These are phyloP conservation scores for Nicotiana sylvestris DNA, from an alignment of 257 asterid species.

Conservation along the genomic window DNA sequence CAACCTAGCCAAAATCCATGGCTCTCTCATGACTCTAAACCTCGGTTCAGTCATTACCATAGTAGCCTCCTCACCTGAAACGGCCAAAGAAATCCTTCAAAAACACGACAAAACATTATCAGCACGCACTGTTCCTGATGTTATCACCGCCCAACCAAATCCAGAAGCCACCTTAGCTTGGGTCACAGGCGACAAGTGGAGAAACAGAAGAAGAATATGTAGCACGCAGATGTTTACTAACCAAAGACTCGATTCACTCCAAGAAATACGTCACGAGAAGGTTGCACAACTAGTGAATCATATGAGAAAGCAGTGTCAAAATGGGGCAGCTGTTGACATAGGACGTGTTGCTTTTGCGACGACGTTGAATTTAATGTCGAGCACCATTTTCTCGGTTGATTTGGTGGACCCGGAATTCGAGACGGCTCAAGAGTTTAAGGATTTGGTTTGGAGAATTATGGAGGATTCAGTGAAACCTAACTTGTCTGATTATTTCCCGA, in stretches of 20 bases:
- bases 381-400: conserved; percentile 28
- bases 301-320: conserved; percentile 10
- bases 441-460: conserved; percentile 24
- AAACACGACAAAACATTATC: conserved; percentile 28
- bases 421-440: conserved; percentile 27
- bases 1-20: conserved; percentile 24
- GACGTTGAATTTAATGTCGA: conserved; percentile 33
- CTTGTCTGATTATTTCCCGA: conserved; percentile 29
- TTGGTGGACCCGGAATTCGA: conserved; percentile 17
- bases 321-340: conserved; percentile 22
- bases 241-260: conserved; percentile 20
- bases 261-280: conserved; percentile 19
- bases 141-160: conserved; percentile 19
- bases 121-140: conserved; percentile 17
- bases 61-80: conserved; percentile 28
- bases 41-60: conserved; percentile 29
- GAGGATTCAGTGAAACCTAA: conserved; percentile 25
- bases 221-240: conserved; percentile 29
- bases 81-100: conserved; percentile 25
- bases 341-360: conserved; percentile 33
- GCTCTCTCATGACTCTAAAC: conserved; percentile 25
- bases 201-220: conserved; percentile 25
- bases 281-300: conserved; percentile 19
- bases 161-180: conserved; percentile 19
- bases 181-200: conserved; percentile 29